Percentiles rank a stretch among this genome's conserved stretches.
phyloP scores from a whole-genome alignment of 139 green algal genomes.

The Nannochloris sp. region DNA sequence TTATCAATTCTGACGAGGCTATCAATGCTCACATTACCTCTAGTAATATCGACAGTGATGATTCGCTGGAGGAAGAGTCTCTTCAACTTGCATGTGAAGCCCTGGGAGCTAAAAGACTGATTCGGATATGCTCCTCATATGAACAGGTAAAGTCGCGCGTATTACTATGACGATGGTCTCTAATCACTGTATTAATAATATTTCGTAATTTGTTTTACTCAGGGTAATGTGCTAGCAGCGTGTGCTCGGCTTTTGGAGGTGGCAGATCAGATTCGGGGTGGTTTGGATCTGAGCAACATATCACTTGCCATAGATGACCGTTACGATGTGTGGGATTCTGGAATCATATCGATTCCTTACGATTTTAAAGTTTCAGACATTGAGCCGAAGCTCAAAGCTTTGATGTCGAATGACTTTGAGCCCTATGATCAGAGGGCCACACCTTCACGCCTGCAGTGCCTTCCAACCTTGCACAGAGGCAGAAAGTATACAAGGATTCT shows the following conservation, averaged over 20 bases:
- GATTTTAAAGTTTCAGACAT: slow-evolving; percentile 65
- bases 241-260: slow-evolving; percentile 62
- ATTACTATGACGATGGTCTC: not conserved
- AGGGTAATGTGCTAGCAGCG: slow-evolving; percentile 44
- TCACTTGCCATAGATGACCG: slow-evolving; percentile 81
- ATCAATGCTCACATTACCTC: slow-evolving; percentile 42
- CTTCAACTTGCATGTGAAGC: slow-evolving; percentile 35
- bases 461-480: not conserved
- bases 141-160: slow-evolving; percentile 11
- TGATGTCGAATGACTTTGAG: slow-evolving; percentile 25
- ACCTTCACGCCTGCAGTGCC: not conserved
- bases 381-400: slow-evolving; percentile 39
- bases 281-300: slow-evolving; percentile 56
- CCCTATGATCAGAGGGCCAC: not conserved
- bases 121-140: slow-evolving; percentile 43
- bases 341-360: slow-evolving; percentile 87
- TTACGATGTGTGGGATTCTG: slow-evolving; percentile 89
- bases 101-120: slow-evolving; percentile 45
- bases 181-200: slow-evolving; percentile 3
- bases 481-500: too few species aligned
- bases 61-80: slow-evolving; percentile 31
- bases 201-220: slow-evolving; percentile 2
- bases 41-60: not conserved
- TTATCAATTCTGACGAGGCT: slow-evolving; percentile 50
- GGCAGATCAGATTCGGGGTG: slow-evolving; percentile 48